These are phyloP conservation scores for Lathyrus aphaca DNA, from an alignment of 306 rosid species.

Conservation along the genomic window DNA sequence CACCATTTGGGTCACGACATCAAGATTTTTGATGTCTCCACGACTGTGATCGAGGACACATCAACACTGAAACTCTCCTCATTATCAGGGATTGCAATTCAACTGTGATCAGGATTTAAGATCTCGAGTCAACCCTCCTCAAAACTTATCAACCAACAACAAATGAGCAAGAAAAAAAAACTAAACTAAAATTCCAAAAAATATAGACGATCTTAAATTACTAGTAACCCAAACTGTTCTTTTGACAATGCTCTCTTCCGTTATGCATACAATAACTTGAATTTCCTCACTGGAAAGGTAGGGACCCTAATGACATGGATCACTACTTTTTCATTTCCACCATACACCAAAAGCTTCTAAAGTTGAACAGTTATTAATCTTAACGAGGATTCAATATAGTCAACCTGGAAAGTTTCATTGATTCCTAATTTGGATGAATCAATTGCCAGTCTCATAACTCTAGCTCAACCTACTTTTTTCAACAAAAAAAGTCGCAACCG, in stretches of 20 bases:
- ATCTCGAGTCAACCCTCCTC: neutral
- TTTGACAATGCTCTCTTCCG: neutral
- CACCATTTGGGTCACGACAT: neutral
- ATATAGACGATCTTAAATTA: neutral
- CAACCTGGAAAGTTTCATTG: neutral
- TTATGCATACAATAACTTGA: neutral
- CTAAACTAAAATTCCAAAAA: neutral
- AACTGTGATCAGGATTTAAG: neutral
- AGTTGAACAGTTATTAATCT: neutral
- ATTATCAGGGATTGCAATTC: neutral
- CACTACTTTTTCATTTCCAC: neutral
- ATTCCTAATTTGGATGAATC: neutral
- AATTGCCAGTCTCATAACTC: neutral
- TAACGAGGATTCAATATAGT: neutral
- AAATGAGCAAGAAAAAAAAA: neutral
- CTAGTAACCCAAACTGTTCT: neutral
- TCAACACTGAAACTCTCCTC: neutral
- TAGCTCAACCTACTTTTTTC: neutral
- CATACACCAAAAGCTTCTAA: constrained; percentile 9
- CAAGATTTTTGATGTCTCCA: neutral
- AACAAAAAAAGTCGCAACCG: neutral
- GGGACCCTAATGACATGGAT: neutral
- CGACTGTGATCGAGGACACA: neutral
- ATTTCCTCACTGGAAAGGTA: neutral
- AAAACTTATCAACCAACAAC: neutral